Conservation (phyloP, 1,139 yeast genomes). For the Candida sanyaensis region DNA sequence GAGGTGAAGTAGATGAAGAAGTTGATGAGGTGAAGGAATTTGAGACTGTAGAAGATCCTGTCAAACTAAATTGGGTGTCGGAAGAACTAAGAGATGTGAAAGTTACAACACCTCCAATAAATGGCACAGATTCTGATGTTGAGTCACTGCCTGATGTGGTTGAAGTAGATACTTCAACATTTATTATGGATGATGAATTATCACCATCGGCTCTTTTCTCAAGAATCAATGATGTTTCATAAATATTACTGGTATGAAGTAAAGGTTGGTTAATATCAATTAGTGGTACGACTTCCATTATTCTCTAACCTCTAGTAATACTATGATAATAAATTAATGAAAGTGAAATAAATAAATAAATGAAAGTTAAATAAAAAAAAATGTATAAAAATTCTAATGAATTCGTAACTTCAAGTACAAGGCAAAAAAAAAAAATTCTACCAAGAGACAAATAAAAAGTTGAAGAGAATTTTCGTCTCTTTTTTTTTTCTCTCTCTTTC, state of each 20-base stretch:
- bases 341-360: background rate
- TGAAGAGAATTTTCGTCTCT: no score
- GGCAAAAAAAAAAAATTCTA: no score
- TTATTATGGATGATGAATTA: slow-evolving; percentile 5
- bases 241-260: background rate
- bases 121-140: background rate
- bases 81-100: background rate
- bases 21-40: slow-evolving; percentile 6
- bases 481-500: no score
- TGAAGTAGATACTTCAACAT: background rate
- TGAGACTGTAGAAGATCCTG: background rate
- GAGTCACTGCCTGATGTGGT: background rate
- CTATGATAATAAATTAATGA: background rate
- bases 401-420: no score
- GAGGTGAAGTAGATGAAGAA: slow-evolving; percentile 6
- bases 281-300: background rate
- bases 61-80: background rate
- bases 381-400: no score
- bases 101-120: background rate
- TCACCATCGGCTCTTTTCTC: slow-evolving; percentile 11
- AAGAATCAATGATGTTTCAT: background rate
- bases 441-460: no score
- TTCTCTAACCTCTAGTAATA: background rate
- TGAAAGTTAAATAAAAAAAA: no score
- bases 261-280: background rate